Evolutionary conservation across 1,284 basidiomycete genomes (phyloP), one percentile per base, ranked within the genome.

Genomic region (Ceratobasidium sp.): DNA sequence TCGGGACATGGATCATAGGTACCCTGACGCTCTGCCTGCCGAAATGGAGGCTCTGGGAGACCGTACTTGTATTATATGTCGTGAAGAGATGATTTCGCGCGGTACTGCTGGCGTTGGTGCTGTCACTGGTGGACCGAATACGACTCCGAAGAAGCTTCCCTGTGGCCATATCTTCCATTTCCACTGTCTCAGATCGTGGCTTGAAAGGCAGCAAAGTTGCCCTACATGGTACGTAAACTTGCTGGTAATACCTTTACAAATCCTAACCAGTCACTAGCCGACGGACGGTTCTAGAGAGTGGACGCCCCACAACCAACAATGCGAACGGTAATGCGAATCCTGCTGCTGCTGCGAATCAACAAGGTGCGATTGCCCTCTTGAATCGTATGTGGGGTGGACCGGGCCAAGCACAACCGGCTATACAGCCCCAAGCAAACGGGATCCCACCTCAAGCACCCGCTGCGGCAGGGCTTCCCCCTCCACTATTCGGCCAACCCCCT

Each of bases 81-180:
- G 98, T n/a, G 97, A 99, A 85, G 97, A 99, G 83, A 97, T 99
- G 96, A 84, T 90, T 26, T 65, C 78, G 40, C n/a, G 73, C 9
- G 48, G 46, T 13, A 28, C 64, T 28, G 71, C 50, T 76, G 54
- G 52, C 38, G 73, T 20, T n/a, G 64, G 48, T 23, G 68, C 68
- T 64, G 69, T 62, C 7, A 83, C 84, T 46, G 93, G 93, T 77
- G 95, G 94, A 1, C 95, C 94, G 26, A 99, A 99, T 82, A 94
- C 94, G 78, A 97, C 96, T 7, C 97, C 97, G 3, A 99, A 99
- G 87, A 97, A 96, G 84, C 88, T 99, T 15, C 93, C 92, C 5
- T 99, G 98, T 85, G 96, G 96, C 0, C 98, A 99, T 84, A 92
- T 99, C 62, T 99, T 99, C 88, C 98, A 99, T 85, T 98, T 99